Evolutionary conservation across 148 eudicot species (phyloP).

Genomic region (Rhododendron ferrugineum): DNA sequence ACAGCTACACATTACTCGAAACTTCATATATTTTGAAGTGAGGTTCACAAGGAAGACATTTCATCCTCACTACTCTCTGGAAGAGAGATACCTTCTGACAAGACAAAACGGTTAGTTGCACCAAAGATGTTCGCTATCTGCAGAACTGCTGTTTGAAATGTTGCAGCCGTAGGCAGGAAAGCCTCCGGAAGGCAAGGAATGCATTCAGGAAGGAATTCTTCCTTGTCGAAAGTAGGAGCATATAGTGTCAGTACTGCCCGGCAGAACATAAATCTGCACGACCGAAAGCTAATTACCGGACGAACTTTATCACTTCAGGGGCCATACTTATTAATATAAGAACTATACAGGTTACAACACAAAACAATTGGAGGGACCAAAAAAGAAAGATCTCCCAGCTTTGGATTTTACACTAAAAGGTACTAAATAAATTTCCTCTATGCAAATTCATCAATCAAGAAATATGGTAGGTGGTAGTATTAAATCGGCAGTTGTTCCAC

Average conservation of each 20-base stretch:
- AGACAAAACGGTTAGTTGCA: slow-evolving; percentile 42
- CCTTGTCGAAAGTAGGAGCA: slow-evolving; percentile 44
- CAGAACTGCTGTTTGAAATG: slow-evolving; percentile 43
- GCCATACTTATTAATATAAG: neutral
- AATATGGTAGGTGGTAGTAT: neutral
- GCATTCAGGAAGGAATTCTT: slow-evolving; percentile 66
- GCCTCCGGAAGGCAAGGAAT: slow-evolving; percentile 66
- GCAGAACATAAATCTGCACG: slow-evolving; percentile 73
- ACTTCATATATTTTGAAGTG: neutral
- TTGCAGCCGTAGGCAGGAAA: slow-evolving; percentile 41
- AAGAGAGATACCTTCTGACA: slow-evolving; percentile 33
- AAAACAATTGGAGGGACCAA: neutral
- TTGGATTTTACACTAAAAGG: neutral
- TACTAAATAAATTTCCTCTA: neutral
- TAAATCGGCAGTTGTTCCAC: neutral
- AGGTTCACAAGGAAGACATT: slow-evolving; percentile 7
- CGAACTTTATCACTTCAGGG: neutral
- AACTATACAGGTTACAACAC: neutral
- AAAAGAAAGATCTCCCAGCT: neutral
- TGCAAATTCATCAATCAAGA: neutral
- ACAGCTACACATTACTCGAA: neutral
- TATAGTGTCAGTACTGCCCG: slow-evolving; percentile 59
- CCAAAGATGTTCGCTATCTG: slow-evolving; percentile 52
- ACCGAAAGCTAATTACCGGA: slow-evolving; percentile 8
- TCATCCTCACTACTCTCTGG: slow-evolving; percentile 14